Evolutionary conservation across 371 early-diverging fungal species (phyloP).

Genomic region (Actinomucor elegans): DNA sequence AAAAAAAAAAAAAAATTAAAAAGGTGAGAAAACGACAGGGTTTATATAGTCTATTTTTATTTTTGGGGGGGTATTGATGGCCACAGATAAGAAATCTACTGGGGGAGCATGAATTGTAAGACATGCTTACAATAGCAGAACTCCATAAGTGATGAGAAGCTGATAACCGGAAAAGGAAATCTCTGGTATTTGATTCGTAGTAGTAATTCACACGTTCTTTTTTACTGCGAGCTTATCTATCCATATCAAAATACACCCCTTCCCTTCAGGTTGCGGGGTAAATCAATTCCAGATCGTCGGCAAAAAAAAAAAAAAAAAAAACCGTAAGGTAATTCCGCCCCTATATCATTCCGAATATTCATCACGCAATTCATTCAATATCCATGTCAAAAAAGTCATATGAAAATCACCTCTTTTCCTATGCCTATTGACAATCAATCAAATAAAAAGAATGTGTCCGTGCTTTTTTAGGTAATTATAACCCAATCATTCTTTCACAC

Average conservation of each 20-base stretch:
- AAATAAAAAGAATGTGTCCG: neutral
- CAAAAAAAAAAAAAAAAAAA: no score
- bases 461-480: conserved; percentile 10
- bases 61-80: conserved; percentile 15
- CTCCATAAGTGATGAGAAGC: conserved; percentile 17
- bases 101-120: conserved; percentile 4
- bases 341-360: conserved; percentile 31
- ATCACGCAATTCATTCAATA: conserved; percentile 17
- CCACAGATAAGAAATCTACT: conserved; percentile 17
- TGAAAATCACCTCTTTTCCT: conserved; percentile 9
- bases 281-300: conserved; percentile 16
- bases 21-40: conserved; percentile 4
- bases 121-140: conserved; percentile 16
- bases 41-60: conserved; percentile 18
- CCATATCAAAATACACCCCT: conserved; percentile 10
- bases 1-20: neutral
- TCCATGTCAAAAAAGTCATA: neutral
- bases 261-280: conserved; percentile 11
- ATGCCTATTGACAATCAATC: no score
- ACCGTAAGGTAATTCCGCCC: no score
- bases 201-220: conserved; percentile 25
- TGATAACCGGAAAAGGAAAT: conserved; percentile 29
- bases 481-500: conserved; percentile 7
- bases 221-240: conserved; percentile 9
- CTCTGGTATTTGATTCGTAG: conserved; percentile 10